phyloP scores from a whole-genome alignment of 148 eudicot genomes.

The Nepenthes gracilis region DNA sequence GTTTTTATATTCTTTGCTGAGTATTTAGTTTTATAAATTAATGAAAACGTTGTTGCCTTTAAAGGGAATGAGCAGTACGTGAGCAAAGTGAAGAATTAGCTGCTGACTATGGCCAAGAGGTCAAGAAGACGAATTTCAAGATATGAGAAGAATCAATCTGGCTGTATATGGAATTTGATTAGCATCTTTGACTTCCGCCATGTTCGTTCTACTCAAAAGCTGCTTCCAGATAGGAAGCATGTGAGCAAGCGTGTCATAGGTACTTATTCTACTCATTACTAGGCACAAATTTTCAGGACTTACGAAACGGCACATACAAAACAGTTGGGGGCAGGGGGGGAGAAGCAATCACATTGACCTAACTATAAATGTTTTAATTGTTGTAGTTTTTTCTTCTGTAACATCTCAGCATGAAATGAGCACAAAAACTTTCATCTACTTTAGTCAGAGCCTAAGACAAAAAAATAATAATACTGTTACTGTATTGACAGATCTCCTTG shows the following conservation, averaged over 20 bases:
- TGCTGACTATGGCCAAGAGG: conserved; percentile 54
- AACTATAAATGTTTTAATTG: no score
- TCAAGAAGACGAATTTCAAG: conserved; percentile 33
- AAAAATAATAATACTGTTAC: no score
- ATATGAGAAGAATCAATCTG: conserved; percentile 54
- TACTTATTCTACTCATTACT: conserved; percentile 18
- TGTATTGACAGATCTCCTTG: no score
- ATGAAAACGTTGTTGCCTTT: neutral
- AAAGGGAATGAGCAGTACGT: neutral
- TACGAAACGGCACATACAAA: neutral
- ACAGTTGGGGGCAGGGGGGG: neutral
- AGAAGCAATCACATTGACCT: neutral
- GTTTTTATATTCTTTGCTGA: no score
- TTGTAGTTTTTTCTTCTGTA: no score
- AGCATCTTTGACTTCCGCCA: conserved; percentile 73
- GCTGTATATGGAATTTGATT: conserved; percentile 81
- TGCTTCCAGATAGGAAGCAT: conserved; percentile 55
- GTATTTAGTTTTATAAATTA: neutral
- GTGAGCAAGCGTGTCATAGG: conserved; percentile 40
- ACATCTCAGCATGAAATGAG: no score
- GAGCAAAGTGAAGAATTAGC: neutral
- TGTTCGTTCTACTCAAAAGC: conserved; percentile 49
- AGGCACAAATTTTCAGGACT: neutral
- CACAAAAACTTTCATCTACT: no score
- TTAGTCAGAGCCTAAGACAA: no score